These are phyloP conservation scores for Parvularia atlantis DNA, from an alignment of 78 protist species.

Conservation along the genomic window DNA sequence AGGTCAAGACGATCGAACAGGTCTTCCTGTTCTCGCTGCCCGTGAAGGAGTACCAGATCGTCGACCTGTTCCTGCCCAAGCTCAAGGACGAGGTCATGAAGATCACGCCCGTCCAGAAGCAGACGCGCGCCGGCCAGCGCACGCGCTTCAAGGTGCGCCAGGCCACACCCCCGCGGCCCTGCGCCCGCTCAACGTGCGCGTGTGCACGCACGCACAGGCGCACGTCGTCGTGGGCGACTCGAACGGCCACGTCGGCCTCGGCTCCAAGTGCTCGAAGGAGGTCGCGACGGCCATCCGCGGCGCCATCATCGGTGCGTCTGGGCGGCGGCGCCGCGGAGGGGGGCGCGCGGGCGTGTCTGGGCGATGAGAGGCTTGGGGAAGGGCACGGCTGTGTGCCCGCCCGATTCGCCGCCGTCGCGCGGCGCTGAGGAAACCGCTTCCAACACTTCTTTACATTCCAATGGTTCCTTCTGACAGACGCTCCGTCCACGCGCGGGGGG, in stretches of 20 bases:
- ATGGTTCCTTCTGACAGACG: too few species aligned
- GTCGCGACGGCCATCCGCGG: constrained; percentile 99
- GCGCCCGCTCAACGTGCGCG: neutral
- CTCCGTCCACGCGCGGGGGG: too few species aligned
- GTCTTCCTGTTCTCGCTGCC: constrained; percentile 97
- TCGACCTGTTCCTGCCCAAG: constrained; percentile 75
- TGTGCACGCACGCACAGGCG: constrained; percentile 3
- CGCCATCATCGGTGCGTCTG: constrained; percentile 85
- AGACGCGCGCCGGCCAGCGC: constrained; percentile 99
- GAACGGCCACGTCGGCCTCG: constrained; percentile 99
- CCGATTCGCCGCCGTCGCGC: too few species aligned
- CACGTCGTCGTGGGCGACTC: constrained; percentile 74
- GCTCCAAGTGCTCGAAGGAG: constrained; percentile 97
- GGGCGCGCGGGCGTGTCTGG: too few species aligned
- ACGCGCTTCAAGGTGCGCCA: constrained; percentile 93
- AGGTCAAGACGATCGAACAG: constrained; percentile 88
- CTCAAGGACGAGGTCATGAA: constrained; percentile 97
- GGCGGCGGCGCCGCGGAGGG: too few species aligned
- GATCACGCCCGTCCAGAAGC: constrained; percentile 99
- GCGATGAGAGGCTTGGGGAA: too few species aligned
- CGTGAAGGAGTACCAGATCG: constrained; percentile 98
- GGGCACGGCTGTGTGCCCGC: too few species aligned
- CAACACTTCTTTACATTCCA: too few species aligned
- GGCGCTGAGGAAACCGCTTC: too few species aligned
- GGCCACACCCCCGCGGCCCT: neutral